A percentile compares a stretch with the other conserved stretches of the same genome.
These are phyloP conservation scores for Penicillium sp. DNA, from an alignment of 2,329 filamentous ascomycete species.

Conservation along the genomic window DNA sequence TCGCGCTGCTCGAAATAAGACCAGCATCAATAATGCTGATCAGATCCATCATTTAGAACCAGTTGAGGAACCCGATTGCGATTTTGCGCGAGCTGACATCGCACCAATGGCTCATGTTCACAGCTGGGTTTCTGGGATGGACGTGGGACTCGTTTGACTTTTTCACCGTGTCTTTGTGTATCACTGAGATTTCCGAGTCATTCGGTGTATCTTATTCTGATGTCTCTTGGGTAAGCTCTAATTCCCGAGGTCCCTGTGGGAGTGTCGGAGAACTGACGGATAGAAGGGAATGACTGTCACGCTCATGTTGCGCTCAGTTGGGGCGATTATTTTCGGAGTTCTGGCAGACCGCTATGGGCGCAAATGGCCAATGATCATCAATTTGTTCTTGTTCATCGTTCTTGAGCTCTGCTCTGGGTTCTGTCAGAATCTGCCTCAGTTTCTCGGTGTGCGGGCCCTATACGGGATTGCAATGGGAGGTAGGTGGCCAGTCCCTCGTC, in stretches of 20 bases:
- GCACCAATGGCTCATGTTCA: constrained; percentile 58
- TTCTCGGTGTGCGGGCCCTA: constrained; percentile 39
- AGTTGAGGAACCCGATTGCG: constrained; percentile 49
- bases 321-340: constrained; percentile 57
- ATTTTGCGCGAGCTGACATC: constrained; percentile 49
- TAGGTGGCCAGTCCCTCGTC: not conserved
- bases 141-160: constrained; percentile 68
- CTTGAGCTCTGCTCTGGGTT: constrained; percentile 42
- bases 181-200: constrained; percentile 54
- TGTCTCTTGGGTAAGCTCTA: constrained; percentile 58
- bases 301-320: constrained; percentile 61
- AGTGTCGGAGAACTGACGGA: not conserved
- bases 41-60: not conserved
- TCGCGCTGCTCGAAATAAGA: not conserved
- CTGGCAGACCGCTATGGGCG: constrained; percentile 59
- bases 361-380: constrained; percentile 46
- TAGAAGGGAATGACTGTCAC: constrained; percentile 56
- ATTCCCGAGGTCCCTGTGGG: not conserved
- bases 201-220: constrained; percentile 59
- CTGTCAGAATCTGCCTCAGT: constrained; percentile 34
- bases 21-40: not conserved
- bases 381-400: constrained; percentile 37
- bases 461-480: constrained; percentile 44
- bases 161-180: constrained; percentile 64
- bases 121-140: constrained; percentile 41